Percentiles rank a stretch among this genome's conserved stretches.
Conservation (phyloP, 2,329 filamentous ascomycete species). For the Calonectria crousiana region DNA sequence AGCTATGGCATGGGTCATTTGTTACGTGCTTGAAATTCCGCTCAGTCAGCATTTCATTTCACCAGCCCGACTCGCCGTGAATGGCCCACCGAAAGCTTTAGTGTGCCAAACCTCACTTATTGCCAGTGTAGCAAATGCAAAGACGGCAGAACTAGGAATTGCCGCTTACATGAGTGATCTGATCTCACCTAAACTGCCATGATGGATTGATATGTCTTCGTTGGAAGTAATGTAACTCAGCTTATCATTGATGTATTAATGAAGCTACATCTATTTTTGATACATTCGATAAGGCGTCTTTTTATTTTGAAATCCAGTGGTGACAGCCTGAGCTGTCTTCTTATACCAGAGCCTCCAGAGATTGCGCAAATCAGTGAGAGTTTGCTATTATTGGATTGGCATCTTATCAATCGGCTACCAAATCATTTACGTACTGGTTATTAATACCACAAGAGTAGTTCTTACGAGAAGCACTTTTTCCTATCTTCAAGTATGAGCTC, state of each 20-base stretch:
- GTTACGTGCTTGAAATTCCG: neutral
- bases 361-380: neutral
- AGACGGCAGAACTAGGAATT: neutral
- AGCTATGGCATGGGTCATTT: neutral
- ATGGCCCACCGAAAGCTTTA: neutral
- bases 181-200: no score
- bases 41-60: neutral
- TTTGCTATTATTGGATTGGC: neutral
- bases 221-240: neutral
- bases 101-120: neutral
- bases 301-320: neutral
- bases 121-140: neutral
- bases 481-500: conserved; percentile 12
- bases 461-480: neutral
- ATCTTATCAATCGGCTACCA: neutral
- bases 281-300: neutral
- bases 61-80: neutral
- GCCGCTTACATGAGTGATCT: neutral
- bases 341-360: neutral
- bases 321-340: neutral
- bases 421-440: neutral
- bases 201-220: neutral
- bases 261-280: neutral
- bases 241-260: neutral
- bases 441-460: neutral